These are phyloP conservation scores for Parathielavia appendiculata DNA, from an alignment of 495 filamentous ascomycete genomes.

Conservation along the genomic window DNA sequence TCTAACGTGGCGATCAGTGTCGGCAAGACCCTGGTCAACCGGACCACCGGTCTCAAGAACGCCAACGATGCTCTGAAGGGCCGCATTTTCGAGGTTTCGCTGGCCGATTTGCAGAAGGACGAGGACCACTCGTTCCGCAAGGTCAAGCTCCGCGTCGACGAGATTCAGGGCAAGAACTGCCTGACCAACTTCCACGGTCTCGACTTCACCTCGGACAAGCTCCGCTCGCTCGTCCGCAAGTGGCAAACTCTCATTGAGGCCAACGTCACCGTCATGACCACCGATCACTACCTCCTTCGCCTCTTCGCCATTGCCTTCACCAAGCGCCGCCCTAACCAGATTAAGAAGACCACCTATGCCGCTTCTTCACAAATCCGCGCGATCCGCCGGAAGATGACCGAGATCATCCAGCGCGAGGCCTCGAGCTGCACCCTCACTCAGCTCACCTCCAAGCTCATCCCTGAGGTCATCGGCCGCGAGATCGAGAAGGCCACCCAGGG, in stretches of 20 bases:
- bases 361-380: slow-evolving; percentile 90
- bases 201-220: slow-evolving; percentile 99
- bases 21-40: slow-evolving; percentile 98
- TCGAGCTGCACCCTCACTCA: slow-evolving; percentile 87
- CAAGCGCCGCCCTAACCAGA: slow-evolving; percentile 96
- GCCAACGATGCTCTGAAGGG: slow-evolving; percentile 98
- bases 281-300: slow-evolving; percentile 97
- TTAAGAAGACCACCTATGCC: slow-evolving; percentile 99
- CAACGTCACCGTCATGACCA: slow-evolving; percentile 99
- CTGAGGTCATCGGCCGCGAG: slow-evolving; percentile 97
- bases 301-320: slow-evolving; percentile 99
- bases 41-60: slow-evolving; percentile 98
- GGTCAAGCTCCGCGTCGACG: slow-evolving; percentile 96
- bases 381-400: slow-evolving; percentile 98
- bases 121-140: slow-evolving; percentile 99
- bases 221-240: slow-evolving; percentile 96
- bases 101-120: slow-evolving; percentile 98
- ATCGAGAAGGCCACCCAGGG: slow-evolving; percentile 99
- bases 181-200: slow-evolving; percentile 99
- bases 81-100: slow-evolving; percentile 96
- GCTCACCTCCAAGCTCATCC: slow-evolving; percentile 95
- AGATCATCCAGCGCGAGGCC: slow-evolving; percentile 97
- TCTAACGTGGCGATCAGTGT: slow-evolving; percentile 60
- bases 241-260: slow-evolving; percentile 99
- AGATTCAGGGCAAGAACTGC: slow-evolving; percentile 99